Conservation (phyloP, 805 yeast species). For the Blastobotrys attinorum region DNA sequence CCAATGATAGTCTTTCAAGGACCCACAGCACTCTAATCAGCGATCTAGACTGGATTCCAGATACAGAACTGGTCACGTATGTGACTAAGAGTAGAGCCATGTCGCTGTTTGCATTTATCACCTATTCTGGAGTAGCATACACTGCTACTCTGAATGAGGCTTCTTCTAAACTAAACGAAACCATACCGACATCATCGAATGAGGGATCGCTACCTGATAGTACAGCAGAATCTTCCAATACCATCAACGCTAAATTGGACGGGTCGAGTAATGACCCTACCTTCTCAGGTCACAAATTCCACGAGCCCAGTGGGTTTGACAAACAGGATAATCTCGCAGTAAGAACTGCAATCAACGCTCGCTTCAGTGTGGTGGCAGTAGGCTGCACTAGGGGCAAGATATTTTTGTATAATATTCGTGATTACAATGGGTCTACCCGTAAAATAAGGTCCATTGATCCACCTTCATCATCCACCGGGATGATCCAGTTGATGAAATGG, state of each 20-base stretch:
- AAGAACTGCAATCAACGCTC: conserved; percentile 32
- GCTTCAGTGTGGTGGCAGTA: conserved; percentile 35
- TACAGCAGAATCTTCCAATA: no score
- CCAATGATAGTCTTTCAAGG: conserved; percentile 13
- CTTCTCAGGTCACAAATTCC: conserved; percentile 7
- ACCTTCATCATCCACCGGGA: conserved; percentile 22
- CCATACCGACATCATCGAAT: no score
- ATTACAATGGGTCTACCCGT: conserved; percentile 27
- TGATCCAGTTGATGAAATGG: conserved; percentile 27
- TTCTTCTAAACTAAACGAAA: conserved; percentile 11
- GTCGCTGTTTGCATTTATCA: conserved; percentile 25
- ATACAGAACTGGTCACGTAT: conserved; percentile 14
- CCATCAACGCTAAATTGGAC: no score
- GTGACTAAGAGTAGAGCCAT: conserved; percentile 24
- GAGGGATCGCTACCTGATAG: no score
- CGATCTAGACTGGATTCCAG: conserved; percentile 20
- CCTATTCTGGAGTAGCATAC: conserved; percentile 21
- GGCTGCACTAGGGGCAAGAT: conserved; percentile 33
- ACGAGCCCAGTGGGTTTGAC: conserved; percentile 5
- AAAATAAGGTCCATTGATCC: conserved; percentile 27
- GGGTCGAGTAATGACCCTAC: no score
- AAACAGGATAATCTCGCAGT: conserved; percentile 14
- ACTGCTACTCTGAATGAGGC: conserved; percentile 14
- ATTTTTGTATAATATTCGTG: conserved; percentile 32
- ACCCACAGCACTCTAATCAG: conserved; percentile 17